Evolutionary conservation across 768 basidiomycete species (phyloP), one percentile per base, ranked within the genome.

Genomic region (Lactarius pseudohatsudake): DNA sequence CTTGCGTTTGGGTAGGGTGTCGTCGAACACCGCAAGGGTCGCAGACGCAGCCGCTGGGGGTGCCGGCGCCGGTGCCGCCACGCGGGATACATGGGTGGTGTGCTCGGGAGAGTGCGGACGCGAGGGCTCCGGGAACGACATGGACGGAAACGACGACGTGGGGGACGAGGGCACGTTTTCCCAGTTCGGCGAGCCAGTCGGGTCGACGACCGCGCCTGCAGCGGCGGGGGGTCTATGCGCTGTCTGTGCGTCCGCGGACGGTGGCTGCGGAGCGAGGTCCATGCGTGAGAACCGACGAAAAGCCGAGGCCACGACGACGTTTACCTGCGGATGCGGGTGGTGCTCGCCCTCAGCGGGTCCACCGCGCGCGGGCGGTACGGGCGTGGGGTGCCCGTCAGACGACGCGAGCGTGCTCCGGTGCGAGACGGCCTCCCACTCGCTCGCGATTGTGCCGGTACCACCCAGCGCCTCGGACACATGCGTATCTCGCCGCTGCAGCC

Each of bases 21-120:
- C 74, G 76, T 92, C 88, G 76, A 91, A 91, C 57, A 93, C 83
- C 38, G 89, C 82, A 20, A 87, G 78, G 1, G 92, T 88, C 11
- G 84, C 85, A 34, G 72, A 60, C 79, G 78, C 26, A 74, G 72
- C 55, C 53, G 47, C 60, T 32, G 43, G 32, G 62, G 64, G 45
- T 20, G 30, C 32, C 20, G 47, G 62, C 0, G 36, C 50, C 64
- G 56, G 67, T 57, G 55, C 72, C 66, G 16, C 43, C 43, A n/a
- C 67, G 47, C n/a, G 71, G 64, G 67, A 75, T 71, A 38, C 67
- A 67, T 61, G 75, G 61, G 55, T 70, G 69, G n/a, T 22, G 11
- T 57, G 72, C 22, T 63, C 70, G 65, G 62, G 72, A 4, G 81
- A 81, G 13, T 85, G 82, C 1, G 84, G 81, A 62, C 82, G 81